phyloP scores from a whole-genome alignment of 176 grass and related monocot genomes.

The Elymus sibiricus region DNA sequence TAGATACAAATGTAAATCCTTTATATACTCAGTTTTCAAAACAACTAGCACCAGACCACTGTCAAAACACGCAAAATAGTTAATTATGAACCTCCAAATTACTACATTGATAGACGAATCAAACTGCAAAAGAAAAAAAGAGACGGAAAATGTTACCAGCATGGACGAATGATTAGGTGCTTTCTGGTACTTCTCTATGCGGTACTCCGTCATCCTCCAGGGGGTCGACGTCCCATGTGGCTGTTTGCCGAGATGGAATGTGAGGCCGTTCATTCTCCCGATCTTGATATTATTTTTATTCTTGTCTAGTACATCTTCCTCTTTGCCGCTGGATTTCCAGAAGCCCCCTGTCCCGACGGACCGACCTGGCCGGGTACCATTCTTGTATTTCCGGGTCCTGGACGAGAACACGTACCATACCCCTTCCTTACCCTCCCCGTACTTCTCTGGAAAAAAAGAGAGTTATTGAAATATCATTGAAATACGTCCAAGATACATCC shows the following conservation, averaged over 20 bases:
- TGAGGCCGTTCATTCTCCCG: constrained; percentile 18
- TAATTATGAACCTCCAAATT: not conserved
- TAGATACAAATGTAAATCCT: too few relatives aligned
- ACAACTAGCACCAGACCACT: too few relatives aligned
- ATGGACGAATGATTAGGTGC: not conserved
- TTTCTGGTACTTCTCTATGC: not conserved
- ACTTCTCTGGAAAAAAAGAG: not conserved
- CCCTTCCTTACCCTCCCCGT: not conserved
- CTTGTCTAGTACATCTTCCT: not conserved
- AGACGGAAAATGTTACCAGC: not conserved
- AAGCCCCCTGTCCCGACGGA: not conserved
- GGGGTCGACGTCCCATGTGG: not conserved
- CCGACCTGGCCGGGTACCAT: not conserved
- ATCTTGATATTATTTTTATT: not conserved
- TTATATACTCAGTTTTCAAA: too few relatives aligned
- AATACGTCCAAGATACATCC: too few relatives aligned
- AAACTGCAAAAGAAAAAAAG: not conserved
- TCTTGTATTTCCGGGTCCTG: not conserved
- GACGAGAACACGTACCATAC: constrained; percentile 38
- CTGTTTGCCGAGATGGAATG: not conserved
- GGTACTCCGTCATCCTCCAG: constrained; percentile 45
- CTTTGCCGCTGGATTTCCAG: constrained; percentile 30
- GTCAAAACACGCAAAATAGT: not conserved
- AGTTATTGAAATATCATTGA: not conserved
- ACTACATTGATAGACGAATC: not conserved